These are phyloP conservation scores for Botryosphaeria dothidea DNA, from an alignment of 2,329 filamentous ascomycete genomes.

Conservation along the genomic window DNA sequence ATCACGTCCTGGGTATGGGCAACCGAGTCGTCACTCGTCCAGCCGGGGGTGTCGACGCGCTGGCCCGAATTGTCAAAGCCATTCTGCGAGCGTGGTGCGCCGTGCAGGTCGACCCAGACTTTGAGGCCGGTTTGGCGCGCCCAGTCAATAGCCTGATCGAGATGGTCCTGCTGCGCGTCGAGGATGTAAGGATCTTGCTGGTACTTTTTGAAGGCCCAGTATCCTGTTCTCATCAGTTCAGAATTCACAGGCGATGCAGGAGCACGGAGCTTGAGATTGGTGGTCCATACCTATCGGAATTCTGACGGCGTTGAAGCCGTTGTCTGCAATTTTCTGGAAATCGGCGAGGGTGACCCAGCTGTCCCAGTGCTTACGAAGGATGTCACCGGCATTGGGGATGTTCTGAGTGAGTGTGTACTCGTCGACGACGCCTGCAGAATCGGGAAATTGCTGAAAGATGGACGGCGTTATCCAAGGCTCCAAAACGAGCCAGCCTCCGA, in stretches of 20 bases:
- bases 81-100: constrained; percentile 54
- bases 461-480: constrained; percentile 61
- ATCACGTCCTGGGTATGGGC: constrained; percentile 57
- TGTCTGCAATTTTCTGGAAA: constrained; percentile 57
- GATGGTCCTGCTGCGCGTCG: constrained; percentile 51
- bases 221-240: constrained; percentile 34
- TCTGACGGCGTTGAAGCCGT: constrained; percentile 60
- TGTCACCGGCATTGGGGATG: constrained; percentile 45
- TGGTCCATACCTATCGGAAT: constrained; percentile 57
- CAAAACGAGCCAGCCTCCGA: constrained; percentile 53
- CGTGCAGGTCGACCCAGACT: constrained; percentile 61
- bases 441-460: constrained; percentile 46
- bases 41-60: constrained; percentile 43
- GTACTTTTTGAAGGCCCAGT: constrained; percentile 58
- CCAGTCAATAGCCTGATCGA: constrained; percentile 60
- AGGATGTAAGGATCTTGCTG: constrained; percentile 52
- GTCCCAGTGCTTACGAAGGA: constrained; percentile 54
- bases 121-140: constrained; percentile 54
- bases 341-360: constrained; percentile 53
- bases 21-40: constrained; percentile 51
- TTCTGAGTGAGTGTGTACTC: constrained; percentile 54
- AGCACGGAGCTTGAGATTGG: too few species aligned
- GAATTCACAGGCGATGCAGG: background rate
- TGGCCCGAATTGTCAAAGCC: constrained; percentile 65
- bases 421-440: constrained; percentile 43